Evolutionary conservation across 768 basidiomycete genomes (phyloP).

Genomic region (Xerocomus brunneocitrinus): DNA sequence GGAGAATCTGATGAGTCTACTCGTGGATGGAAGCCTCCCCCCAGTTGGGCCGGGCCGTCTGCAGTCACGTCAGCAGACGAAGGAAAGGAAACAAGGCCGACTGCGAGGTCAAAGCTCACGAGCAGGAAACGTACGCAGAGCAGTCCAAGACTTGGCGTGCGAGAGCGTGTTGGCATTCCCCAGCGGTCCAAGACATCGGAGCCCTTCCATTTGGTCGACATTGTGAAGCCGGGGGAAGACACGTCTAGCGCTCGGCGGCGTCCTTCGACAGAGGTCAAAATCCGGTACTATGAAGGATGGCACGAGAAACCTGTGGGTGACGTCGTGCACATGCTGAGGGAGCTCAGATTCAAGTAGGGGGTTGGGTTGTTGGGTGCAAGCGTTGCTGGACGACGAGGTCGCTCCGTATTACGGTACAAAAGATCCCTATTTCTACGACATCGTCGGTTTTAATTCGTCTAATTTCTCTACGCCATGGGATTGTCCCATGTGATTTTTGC

Average conservation of each 20-base stretch:
- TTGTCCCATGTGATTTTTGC: constrained; percentile 4
- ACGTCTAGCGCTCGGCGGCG: neutral
- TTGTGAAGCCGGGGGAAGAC: neutral
- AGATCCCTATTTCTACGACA: neutral
- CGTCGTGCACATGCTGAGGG: constrained; percentile 28
- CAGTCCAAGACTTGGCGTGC: neutral
- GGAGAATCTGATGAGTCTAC: neutral
- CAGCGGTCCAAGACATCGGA: neutral
- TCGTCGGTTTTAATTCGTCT: neutral
- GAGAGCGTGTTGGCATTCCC: neutral
- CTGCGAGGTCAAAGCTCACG: neutral
- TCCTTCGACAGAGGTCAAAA: neutral
- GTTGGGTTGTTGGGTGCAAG: neutral
- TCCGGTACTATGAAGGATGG: constrained; percentile 17
- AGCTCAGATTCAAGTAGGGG: constrained; percentile 19
- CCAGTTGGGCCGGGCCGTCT: constrained; percentile 22
- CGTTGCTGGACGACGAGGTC: neutral
- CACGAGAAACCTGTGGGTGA: constrained; percentile 24
- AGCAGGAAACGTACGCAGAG: constrained; percentile 2
- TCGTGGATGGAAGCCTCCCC: constrained; percentile 21
- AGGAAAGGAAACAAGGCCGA: neutral
- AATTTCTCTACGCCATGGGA: neutral
- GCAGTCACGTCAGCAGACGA: neutral
- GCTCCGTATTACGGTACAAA: neutral
- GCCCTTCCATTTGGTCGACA: neutral